Base-by-base conservation (phyloP, 2,329 filamentous ascomycete genomes). In the Aspergillus puulaauensis region DNA sequence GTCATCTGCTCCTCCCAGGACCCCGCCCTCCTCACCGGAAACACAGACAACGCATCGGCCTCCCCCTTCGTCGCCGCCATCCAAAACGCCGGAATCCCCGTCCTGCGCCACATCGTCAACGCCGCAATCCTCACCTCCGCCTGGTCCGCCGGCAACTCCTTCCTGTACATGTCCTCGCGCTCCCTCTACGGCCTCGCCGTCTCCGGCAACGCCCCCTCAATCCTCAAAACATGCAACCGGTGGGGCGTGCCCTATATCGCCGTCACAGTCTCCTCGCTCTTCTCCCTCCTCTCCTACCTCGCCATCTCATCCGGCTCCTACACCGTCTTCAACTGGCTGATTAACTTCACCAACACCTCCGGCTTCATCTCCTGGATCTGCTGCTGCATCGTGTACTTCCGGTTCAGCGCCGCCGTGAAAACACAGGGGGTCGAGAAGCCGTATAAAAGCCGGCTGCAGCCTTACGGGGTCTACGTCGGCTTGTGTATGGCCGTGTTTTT, bases 331-430 rank as follows among this genome's bases (percentile, higher is more conserved):
- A 80, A 83, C 78, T 91, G 88, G 88, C 79, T 91, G 45, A 80
- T 90, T 65, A 89, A 89, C 75, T 86, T 91, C 63, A 86, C 82
- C 14, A 83, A 86, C 52, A 85, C 88, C 6, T 86, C 86, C 4
- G 87, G 86, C 6, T 86, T 90, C 70, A 88, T 90, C 64, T 85
- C 82, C 39, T 91, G 89, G 88, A 80, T 83, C 6, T 84, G 84
- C 68, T 89, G 90, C 72, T 80, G 79, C 58, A 76, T 86, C 59
- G 79, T 85, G 9, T 86, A 83, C 69, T 73, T 86, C 35, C 81
- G 82, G 2, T 88, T 88, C 76, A 79, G 79, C 63, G 82, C 82
- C 50, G 82, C 82, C 0, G 70, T 70, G 31, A 54, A 66, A 1
- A 69, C 66, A 1, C 82, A 85, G 54, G 74, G 76, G 8, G 72